Evolutionary conservation across 163 green algal genomes (phyloP), one percentile per base, ranked within the genome.

Genomic region (Volvox carteri): DNA sequence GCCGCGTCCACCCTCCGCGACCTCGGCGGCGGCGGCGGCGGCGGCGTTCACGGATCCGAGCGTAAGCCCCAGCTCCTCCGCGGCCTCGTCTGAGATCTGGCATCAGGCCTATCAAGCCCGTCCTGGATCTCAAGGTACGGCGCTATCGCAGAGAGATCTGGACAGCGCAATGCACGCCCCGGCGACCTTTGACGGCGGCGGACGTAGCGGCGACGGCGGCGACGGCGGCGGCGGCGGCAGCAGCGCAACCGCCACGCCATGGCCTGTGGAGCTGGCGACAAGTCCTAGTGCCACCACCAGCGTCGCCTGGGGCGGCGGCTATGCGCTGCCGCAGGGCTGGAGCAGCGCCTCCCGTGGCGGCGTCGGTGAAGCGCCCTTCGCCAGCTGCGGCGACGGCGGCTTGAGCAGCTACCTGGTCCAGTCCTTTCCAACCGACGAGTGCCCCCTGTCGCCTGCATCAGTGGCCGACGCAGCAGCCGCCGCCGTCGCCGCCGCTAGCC

Each of bases 391-490:
- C 46, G 14, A 28, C 25, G 73, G 44, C 42, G 42, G 9, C 42
- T n/a, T 21, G 23, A 50, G 73, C 73, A 80, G 73, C 44, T 65
- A 28, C 44, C 25, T 44, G 25, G 30, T 80, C 11, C 42, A 80
- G 73, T 80, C 73, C 23, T 80, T 80, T 23, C 73, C 73, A 3
- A 80, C 73, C 0, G 73, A 80, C 42, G 73, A 80, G 23, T 80
- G 73, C 44, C 73, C 28, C 7, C 44, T 80, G 42, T 42, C 73
- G 42, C 73, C 73, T 5, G 44, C 28, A 28, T 44, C 73, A 8
- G n/a, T 44, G 70, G 16, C 70, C 18, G 70, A 11, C 25, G 2
- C 73, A 8, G n/a, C n/a, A 41, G 16, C 70, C 18, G 70, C 16
- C 25, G 2, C 39, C 14, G 19, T 21, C 33, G 14, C 70, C 11